These are phyloP conservation scores for Crithidia sp. DNA, from an alignment of 208 protist species.

Conservation along the genomic window DNA sequence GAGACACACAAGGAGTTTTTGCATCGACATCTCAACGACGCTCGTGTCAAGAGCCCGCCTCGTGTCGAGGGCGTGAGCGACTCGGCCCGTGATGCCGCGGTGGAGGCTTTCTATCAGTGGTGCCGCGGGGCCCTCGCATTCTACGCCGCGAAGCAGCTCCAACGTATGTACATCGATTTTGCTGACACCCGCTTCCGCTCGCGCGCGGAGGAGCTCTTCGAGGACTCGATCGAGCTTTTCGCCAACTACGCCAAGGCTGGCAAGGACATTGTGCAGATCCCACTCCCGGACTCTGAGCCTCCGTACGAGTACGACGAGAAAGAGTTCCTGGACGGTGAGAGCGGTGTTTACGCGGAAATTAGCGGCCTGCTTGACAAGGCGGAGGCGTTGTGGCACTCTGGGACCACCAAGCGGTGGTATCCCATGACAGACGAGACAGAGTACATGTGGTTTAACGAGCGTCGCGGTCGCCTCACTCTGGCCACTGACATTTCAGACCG, in stretches of 20 bases:
- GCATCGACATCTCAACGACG: constrained; percentile 73
- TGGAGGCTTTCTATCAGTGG: constrained; percentile 88
- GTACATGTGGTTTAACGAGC: constrained; percentile 92
- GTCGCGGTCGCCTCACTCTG: constrained; percentile 79
- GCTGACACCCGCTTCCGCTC: constrained; percentile 80
- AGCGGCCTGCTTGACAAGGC: constrained; percentile 83
- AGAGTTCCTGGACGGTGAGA: constrained; percentile 90
- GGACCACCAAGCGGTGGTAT: constrained; percentile 87
- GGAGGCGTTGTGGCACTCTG: constrained; percentile 84
- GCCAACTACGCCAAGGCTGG: constrained; percentile 77
- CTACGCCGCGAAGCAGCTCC: constrained; percentile 71
- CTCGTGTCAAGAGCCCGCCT: constrained; percentile 52
- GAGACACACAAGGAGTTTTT: constrained; percentile 82
- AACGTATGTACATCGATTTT: constrained; percentile 74
- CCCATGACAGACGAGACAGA: constrained; percentile 89
- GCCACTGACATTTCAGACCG: constrained; percentile 87
- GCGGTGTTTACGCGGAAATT: constrained; percentile 79
- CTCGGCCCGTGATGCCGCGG: constrained; percentile 62
- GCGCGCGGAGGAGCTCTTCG: constrained; percentile 80
- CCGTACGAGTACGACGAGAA: constrained; percentile 89
- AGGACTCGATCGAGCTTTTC: constrained; percentile 88
- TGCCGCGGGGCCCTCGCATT: constrained; percentile 84
- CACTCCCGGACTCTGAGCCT: constrained; percentile 81
- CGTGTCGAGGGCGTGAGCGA: constrained; percentile 76
- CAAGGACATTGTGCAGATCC: constrained; percentile 85